Base-by-base conservation (phyloP, 1,139 yeast genomes). In the Scheffersomyces titani region DNA sequence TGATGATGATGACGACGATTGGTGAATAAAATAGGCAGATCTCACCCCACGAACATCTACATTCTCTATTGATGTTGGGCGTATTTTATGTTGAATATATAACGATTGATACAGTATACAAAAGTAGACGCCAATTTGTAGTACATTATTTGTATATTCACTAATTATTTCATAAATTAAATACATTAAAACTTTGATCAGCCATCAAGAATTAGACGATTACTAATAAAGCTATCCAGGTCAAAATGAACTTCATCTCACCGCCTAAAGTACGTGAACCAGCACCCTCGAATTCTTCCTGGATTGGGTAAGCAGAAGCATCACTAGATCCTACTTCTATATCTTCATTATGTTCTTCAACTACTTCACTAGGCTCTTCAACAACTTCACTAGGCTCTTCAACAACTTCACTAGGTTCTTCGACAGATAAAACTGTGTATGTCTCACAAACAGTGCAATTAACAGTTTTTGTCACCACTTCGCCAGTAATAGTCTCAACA, bases 1-100 rank as follows among this genome's bases (percentile, higher is more conserved):
- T 50, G 92, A 86, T 16, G 92, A 84, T 24, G 90, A 85, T 48
- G 92, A 88, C 58, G 78, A 75, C 76, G 49, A 46, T 22, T 46
- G 49, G 49, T 46, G 30, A 24, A 24, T 24, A 30, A 9, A 30
- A 30, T 30, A 9, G 40, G 13, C 11, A 30, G 40, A n/a, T n/a
- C n/a, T n/a, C n/a, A n/a, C n/a, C n/a, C n/a, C n/a, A n/a, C n/a
- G n/a, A 30, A 7, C 11, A 6, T 30, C 40, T 11, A 30, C 2
- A 30, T 30, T 30, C 40, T 30, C 9, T 7, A 24, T 30, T 30
- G 40, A 30, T 30, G 11, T 16, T 7, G 16, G 13, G 13, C 4
- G 40, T 9, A 11, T 30, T 9, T 1, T 30, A 30, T 30, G 16
- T 11, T 30, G 16, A 30, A 30, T 24, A 5, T 3, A 30, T 30